Evolutionary conservation across 2,329 filamentous ascomycete genomes (phyloP), one percentile per base, ranked within the genome.

Genomic region (Cladorrhinum sp.): DNA sequence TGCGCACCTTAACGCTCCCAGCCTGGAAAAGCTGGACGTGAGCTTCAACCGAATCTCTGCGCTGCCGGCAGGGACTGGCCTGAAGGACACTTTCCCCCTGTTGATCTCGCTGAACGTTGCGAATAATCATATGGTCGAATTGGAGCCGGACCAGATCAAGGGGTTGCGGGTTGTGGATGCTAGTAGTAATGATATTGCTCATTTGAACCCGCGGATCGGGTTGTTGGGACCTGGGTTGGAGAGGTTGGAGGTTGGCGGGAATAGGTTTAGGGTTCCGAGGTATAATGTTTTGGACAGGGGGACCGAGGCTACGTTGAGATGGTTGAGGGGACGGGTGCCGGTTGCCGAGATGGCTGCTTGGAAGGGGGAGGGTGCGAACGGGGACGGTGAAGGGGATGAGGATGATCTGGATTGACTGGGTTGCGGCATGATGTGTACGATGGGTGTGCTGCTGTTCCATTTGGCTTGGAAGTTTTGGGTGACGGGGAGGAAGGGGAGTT

Each of bases 221-320:
- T 78, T 96, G 87, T 88, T 23, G 88, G 87, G 1, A 79, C 73
- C 3, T 59, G 80, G 1, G 76, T 64, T 85, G 76, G 77, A 89
- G 80, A 74, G 83, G 58, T 77, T 97, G 9, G 89, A 96, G 53
- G 89, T 96, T 3, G 85, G 84, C 26, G 92, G 92, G 0, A 98
- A 98, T 72, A 82, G 87, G 30, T 98, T 98, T 76, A 83, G 91
- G 30, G 92, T 97, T 30, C 94, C 94, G 0, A 86, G 90, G 60
- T 93, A 89, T 78, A 90, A 89, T 64, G 83, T 96, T 6, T 77
- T 98, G 53, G 90, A 94, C 62, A 90, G 92, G 64, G 94, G 94
- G 0, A 97, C 93, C 0, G 92, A 96, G 68, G 89, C 91, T 2
- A 88, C 92, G 0, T 77, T 97, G 66, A 81, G 86, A 55, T 96